These are phyloP conservation scores for Rhynchospora breviuscula DNA, from an alignment of 176 grass and related monocot species.

Conservation along the genomic window DNA sequence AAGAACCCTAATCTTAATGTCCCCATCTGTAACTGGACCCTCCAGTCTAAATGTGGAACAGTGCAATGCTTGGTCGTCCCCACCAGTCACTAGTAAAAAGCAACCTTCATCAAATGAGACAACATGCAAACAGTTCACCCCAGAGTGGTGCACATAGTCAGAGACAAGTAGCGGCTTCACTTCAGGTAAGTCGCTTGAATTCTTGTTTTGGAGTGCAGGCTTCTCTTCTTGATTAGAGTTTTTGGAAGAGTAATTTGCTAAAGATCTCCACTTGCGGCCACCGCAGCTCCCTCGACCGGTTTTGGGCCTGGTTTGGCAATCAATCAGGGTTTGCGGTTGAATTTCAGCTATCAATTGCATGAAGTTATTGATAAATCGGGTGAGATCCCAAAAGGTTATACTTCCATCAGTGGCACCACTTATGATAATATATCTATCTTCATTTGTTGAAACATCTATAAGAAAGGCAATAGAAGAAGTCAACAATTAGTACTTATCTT, in stretches of 20 bases:
- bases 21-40: slow-evolving; percentile 23
- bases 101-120: slow-evolving; percentile 35
- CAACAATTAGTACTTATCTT: not conserved
- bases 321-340: slow-evolving; percentile 54
- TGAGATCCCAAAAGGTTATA: slow-evolving; percentile 89
- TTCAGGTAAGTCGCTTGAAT: slow-evolving; percentile 36
- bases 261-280: slow-evolving; percentile 61
- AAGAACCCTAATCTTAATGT: slow-evolving; percentile 31
- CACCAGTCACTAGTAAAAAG: slow-evolving; percentile 53
- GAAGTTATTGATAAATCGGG: slow-evolving; percentile 51
- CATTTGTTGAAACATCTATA: slow-evolving; percentile 32
- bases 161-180: slow-evolving; percentile 45
- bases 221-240: not conserved
- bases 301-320: slow-evolving; percentile 66
- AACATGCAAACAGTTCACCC: slow-evolving; percentile 74
- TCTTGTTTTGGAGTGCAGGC: slow-evolving; percentile 17
- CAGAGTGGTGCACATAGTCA: slow-evolving; percentile 66
- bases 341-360: slow-evolving; percentile 61
- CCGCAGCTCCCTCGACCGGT: slow-evolving; percentile 93
- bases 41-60: slow-evolving; percentile 45
- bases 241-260: slow-evolving; percentile 36
- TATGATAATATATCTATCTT: slow-evolving; percentile 51
- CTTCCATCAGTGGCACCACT: slow-evolving; percentile 87
- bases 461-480: not conserved
- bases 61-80: slow-evolving; percentile 79